Evolutionary conservation across 352 stramenopile species (phyloP).

Genomic region (Phytophthora palmivora): DNA sequence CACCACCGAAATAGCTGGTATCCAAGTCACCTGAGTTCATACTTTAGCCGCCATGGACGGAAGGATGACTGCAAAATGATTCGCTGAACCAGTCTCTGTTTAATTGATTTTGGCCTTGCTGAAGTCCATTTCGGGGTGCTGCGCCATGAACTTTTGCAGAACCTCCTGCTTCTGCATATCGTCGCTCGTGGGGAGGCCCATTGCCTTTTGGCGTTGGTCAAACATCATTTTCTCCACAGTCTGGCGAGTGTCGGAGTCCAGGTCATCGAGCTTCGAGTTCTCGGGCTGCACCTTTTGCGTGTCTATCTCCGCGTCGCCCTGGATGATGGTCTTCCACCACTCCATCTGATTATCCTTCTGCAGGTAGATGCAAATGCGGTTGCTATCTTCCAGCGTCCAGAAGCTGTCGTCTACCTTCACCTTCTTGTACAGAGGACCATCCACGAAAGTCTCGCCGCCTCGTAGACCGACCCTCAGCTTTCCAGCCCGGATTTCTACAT

Average conservation of each 20-base stretch:
- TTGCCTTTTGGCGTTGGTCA: slow-evolving; percentile 97
- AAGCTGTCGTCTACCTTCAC: slow-evolving; percentile 99
- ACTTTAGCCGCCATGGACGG: neutral
- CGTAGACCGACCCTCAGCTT: slow-evolving; percentile 93
- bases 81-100: slow-evolving; percentile 6
- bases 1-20: slow-evolving; percentile 11
- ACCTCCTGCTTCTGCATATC: slow-evolving; percentile 98
- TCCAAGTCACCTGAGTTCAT: too few relatives aligned
- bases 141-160: slow-evolving; percentile 99
- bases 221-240: slow-evolving; percentile 99
- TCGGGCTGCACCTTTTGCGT: slow-evolving; percentile 98
- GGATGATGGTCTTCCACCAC: slow-evolving; percentile 98
- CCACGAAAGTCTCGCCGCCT: slow-evolving; percentile 68
- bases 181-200: slow-evolving; percentile 97
- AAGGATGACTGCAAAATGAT: neutral
- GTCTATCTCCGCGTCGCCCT: slow-evolving; percentile 97
- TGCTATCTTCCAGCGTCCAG: slow-evolving; percentile 97
- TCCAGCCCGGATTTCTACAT: slow-evolving; percentile 92
- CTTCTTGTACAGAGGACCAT: slow-evolving; percentile 94
- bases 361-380: slow-evolving; percentile 93
- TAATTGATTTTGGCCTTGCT: slow-evolving; percentile 98
- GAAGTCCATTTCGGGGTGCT: slow-evolving; percentile 99
- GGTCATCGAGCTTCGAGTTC: slow-evolving; percentile 97
- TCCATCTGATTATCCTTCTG: slow-evolving; percentile 99
- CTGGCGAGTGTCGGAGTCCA: slow-evolving; percentile 98